phyloP scores from a whole-genome alignment of 2,329 filamentous ascomycete genomes.

The Didymosphaeria variabile region DNA sequence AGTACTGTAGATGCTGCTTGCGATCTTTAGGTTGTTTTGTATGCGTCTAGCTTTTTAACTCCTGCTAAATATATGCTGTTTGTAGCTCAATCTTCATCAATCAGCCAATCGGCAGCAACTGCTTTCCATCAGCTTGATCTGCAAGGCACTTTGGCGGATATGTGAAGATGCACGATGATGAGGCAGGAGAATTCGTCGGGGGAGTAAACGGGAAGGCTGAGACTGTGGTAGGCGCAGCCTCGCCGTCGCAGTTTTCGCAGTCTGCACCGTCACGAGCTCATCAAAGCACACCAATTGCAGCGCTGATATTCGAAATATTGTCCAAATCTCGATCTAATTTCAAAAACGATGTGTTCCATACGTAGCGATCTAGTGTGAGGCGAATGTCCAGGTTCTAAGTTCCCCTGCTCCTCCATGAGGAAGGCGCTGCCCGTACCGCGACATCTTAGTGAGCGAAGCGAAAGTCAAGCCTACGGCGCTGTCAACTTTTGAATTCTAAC shows the following conservation, averaged over 20 bases:
- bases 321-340: too few relatives aligned
- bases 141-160: neutral
- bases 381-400: too few relatives aligned
- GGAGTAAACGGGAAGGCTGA: neutral
- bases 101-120: neutral
- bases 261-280: neutral
- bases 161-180: too few relatives aligned
- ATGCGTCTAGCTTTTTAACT: too few relatives aligned
- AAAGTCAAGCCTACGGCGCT: slow-evolving; percentile 36
- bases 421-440: too few relatives aligned
- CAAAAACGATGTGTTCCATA: too few relatives aligned
- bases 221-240: neutral
- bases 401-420: too few relatives aligned
- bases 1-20: neutral
- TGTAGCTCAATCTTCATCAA: neutral
- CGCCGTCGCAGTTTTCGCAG: neutral
- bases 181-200: too few relatives aligned
- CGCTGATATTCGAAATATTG: too few relatives aligned
- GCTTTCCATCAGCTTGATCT: too few relatives aligned
- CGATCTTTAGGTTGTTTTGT: neutral
- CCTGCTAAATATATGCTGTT: neutral
- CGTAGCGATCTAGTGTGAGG: too few relatives aligned
- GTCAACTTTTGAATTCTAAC: neutral
- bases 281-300: neutral
- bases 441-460: slow-evolving; percentile 41